Conservation (phyloP, 768 basidiomycete species). For the Dioszegia hungarica region DNA sequence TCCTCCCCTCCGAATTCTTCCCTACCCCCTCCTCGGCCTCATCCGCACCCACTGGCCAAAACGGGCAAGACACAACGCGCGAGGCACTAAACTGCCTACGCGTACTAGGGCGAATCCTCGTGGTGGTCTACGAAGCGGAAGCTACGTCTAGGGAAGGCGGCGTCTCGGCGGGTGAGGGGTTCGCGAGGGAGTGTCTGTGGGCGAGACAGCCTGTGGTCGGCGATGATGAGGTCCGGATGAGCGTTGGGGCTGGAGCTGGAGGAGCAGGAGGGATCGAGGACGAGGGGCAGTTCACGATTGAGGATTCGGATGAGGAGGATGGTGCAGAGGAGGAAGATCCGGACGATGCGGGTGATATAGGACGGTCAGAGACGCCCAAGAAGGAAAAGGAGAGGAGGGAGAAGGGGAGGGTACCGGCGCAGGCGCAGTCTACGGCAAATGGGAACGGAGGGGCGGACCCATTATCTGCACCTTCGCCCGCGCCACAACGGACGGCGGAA, state of each 20-base stretch:
- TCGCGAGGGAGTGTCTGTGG: constrained; percentile 82
- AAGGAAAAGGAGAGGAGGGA: constrained; percentile 7
- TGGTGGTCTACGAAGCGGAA: constrained; percentile 64
- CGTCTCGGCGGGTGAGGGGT: constrained; percentile 36
- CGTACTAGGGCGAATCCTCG: constrained; percentile 79
- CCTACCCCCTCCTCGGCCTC: constrained; percentile 52
- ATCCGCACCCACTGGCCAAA: constrained; percentile 68
- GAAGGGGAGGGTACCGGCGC: too few species aligned
- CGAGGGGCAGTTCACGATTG: constrained; percentile 39
- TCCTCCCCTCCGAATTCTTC: constrained; percentile 38
- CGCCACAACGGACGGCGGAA: constrained; percentile 47
- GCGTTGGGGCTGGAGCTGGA: constrained; percentile 42
- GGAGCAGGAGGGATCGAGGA: constrained; percentile 14
- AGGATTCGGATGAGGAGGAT: constrained; percentile 35
- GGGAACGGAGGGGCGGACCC: not conserved
- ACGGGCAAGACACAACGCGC: constrained; percentile 66
- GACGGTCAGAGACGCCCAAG: too few species aligned
- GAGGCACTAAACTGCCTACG: constrained; percentile 90
- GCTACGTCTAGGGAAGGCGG: constrained; percentile 54
- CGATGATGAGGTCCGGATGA: constrained; percentile 36
- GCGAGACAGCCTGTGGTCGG: constrained; percentile 49
- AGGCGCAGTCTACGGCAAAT: not conserved
- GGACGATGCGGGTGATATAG: not conserved
- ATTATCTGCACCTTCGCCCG: not conserved
- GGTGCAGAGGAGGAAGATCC: constrained; percentile 8